phyloP scores from a whole-genome alignment of 306 rosid species.

The Hippophae gyantsensis region DNA sequence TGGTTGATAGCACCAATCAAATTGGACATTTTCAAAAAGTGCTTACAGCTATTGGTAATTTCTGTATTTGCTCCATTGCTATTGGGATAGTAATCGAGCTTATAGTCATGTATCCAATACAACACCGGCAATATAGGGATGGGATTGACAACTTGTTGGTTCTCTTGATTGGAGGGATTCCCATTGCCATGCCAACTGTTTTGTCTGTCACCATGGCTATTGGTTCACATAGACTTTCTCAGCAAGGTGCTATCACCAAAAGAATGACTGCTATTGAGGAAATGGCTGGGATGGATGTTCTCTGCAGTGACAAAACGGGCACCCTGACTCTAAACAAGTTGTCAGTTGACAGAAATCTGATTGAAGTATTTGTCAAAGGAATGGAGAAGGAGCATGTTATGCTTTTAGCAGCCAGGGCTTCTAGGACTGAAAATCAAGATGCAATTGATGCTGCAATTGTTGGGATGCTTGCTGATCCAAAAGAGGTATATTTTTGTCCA shows the following conservation, averaged over 20 bases:
- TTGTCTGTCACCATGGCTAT: slow-evolving; percentile 99
- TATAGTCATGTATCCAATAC: slow-evolving; percentile 92
- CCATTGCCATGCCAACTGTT: slow-evolving; percentile 99
- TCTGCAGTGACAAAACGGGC: slow-evolving; percentile 98
- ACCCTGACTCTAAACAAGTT: slow-evolving; percentile 85
- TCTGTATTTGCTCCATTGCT: slow-evolving; percentile 94
- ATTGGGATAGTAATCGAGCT: slow-evolving; percentile 67
- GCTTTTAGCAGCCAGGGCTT: slow-evolving; percentile 96
- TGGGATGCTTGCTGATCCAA: slow-evolving; percentile 98
- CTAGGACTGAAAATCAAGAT: slow-evolving; percentile 96
- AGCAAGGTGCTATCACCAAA: slow-evolving; percentile 97
- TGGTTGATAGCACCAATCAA: slow-evolving; percentile 96
- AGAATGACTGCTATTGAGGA: slow-evolving; percentile 99
- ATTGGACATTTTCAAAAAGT: slow-evolving; percentile 99
- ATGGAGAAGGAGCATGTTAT: slow-evolving; percentile 75
- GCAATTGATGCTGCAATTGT: slow-evolving; percentile 99
- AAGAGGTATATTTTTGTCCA: slow-evolving; percentile 51
- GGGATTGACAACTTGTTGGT: slow-evolving; percentile 95
- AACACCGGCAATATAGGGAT: slow-evolving; percentile 73
- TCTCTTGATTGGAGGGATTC: slow-evolving; percentile 96
- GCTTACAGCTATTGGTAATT: slow-evolving; percentile 93
- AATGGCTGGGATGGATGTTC: slow-evolving; percentile 99
- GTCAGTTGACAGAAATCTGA: slow-evolving; percentile 66
- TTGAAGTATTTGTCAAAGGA: slow-evolving; percentile 84
- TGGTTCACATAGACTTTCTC: slow-evolving; percentile 96